phyloP scores from a whole-genome alignment of 2,329 filamentous ascomycete genomes.

The Claviceps lovelessii region DNA sequence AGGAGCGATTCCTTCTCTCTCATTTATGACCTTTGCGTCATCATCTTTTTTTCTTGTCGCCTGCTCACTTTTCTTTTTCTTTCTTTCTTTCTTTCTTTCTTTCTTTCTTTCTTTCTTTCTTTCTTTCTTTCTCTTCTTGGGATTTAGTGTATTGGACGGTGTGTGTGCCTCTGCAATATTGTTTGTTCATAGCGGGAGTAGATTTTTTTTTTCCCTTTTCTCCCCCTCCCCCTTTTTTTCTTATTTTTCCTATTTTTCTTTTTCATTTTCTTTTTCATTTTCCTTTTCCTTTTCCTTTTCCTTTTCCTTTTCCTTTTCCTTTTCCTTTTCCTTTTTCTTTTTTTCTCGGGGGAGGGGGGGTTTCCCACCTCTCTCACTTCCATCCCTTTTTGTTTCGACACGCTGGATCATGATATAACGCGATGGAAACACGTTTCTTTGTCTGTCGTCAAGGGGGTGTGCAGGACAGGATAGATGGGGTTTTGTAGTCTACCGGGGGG shows the following conservation, averaged over 20 bases:
- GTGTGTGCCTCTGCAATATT: not conserved
- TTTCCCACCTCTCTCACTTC: too few species aligned
- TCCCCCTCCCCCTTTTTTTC: not conserved
- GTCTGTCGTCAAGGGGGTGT: too few species aligned
- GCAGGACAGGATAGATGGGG: too few species aligned
- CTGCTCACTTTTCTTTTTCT: not conserved
- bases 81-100: not conserved
- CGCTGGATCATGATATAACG: not conserved
- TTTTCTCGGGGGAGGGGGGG: accelerated
- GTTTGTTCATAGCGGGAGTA: constrained; percentile 17
- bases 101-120: not conserved
- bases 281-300: constrained; percentile 1
- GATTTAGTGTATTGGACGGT: not conserved
- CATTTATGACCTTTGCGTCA: not conserved
- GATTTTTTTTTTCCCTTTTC: not conserved
- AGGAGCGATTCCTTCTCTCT: not conserved
- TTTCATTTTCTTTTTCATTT: not conserved
- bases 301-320: not conserved
- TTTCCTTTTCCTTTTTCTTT: not conserved
- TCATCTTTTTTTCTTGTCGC: not conserved
- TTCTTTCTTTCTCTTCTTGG: not conserved
- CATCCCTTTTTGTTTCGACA: not conserved
- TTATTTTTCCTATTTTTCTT: not conserved
- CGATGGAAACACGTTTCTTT: not conserved
- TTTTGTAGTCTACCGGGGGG: too few species aligned